A percentile compares a stretch with the other conserved stretches of the same genome.
phyloP scores from a whole-genome alignment of 1,139 yeast genomes.

The Saccharomyces hybrid region DNA sequence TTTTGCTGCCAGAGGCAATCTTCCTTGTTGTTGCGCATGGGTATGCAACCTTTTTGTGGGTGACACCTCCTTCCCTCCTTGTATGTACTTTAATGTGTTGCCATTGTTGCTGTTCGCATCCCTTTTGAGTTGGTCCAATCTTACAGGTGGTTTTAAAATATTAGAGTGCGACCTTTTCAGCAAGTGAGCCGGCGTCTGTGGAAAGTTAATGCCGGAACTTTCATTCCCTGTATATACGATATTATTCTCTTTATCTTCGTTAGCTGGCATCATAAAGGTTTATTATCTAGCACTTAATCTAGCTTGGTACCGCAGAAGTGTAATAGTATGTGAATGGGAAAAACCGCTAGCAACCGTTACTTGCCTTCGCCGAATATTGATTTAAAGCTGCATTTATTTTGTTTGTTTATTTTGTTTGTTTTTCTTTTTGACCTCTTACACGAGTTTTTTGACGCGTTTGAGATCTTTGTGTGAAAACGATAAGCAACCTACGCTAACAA shows the following conservation, averaged over 20 bases:
- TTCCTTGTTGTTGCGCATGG: conserved; percentile 7
- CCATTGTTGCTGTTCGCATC: conserved; percentile 1
- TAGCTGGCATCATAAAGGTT: not conserved
- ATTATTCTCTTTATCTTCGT: conserved; percentile 20
- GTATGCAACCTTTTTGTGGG: conserved; percentile 7
- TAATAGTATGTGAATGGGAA: not conserved
- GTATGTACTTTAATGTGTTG: conserved; percentile 3
- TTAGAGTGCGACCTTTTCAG: conserved; percentile 21
- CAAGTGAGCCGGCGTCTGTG: conserved; percentile 22
- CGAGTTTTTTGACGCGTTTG: not conserved
- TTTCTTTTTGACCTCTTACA: conserved; percentile 26
- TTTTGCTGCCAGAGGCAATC: conserved; percentile 29
- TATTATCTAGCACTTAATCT: conserved; percentile 1
- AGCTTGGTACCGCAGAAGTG: not conserved
- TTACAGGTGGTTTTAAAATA: conserved; percentile 6
- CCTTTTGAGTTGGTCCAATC: conserved; percentile 2
- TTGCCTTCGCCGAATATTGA: not conserved
- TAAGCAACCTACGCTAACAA: not conserved
- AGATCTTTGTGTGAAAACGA: not conserved
- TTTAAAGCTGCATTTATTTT: not conserved
- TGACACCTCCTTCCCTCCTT: conserved; percentile 8
- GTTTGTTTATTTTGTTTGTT: conserved; percentile 9
- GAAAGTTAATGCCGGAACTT: conserved; percentile 6
- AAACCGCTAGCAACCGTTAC: not conserved
- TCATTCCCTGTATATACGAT: conserved; percentile 5